These are phyloP conservation scores for Carex myosuroides DNA, from an alignment of 176 grass and related monocot genomes.

Conservation along the genomic window DNA sequence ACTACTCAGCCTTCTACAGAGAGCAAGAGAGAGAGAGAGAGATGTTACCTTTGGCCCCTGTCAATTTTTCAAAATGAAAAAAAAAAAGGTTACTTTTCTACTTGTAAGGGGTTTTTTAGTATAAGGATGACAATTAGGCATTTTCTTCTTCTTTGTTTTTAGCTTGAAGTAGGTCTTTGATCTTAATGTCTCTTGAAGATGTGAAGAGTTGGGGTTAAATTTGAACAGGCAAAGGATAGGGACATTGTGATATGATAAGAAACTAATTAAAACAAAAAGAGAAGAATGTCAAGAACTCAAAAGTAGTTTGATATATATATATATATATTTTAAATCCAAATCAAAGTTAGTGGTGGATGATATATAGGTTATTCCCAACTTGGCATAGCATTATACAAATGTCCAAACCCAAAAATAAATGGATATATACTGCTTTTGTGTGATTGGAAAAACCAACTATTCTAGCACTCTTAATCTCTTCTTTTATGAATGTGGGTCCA, in stretches of 20 bases:
- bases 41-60: slow-evolving; percentile 29
- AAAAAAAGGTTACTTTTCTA: slow-evolving; percentile 4
- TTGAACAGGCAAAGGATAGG: slow-evolving; percentile 30
- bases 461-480: slow-evolving; percentile 8
- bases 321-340: slow-evolving; percentile 14
- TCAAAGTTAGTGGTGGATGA: slow-evolving; percentile 15
- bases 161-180: slow-evolving; percentile 28
- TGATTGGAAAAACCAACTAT: slow-evolving; percentile 22
- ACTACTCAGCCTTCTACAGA: slow-evolving; percentile 49
- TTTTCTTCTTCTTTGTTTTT: neutral
- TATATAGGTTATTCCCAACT: slow-evolving; percentile 16
- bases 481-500: neutral
- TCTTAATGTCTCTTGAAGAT: slow-evolving; percentile 52
- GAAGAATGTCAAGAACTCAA: slow-evolving; percentile 16
- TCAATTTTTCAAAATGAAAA: slow-evolving; percentile 26
- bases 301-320: slow-evolving; percentile 15
- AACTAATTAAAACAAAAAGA: slow-evolving; percentile 39
- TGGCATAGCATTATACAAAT: slow-evolving; percentile 6
- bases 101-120: neutral
- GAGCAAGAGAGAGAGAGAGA: slow-evolving; percentile 27
- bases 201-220: slow-evolving; percentile 43
- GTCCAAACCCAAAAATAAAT: slow-evolving; percentile 23
- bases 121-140: slow-evolving; percentile 12
- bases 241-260: slow-evolving; percentile 36
- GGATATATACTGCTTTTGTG: slow-evolving; percentile 17